Evolutionary conservation across 1,284 basidiomycete species (phyloP).

Genomic region (Apiotrichum siamense): DNA sequence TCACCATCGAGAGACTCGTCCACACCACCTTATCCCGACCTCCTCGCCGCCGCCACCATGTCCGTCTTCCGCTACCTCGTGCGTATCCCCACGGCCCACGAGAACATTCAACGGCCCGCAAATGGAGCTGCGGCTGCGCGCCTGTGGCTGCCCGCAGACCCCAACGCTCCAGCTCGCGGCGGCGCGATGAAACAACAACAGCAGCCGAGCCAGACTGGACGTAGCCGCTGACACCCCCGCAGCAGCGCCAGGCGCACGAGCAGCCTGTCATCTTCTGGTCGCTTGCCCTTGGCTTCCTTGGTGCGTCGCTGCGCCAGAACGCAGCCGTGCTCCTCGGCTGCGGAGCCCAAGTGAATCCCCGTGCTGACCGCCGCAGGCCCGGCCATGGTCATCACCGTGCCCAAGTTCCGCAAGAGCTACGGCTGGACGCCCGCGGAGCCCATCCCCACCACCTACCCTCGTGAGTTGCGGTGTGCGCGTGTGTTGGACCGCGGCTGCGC

Average conservation of each 20-base stretch:
- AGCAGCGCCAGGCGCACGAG: conserved; percentile 83
- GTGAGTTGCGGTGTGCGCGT: conserved; percentile 52
- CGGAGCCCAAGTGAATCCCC: too few species aligned
- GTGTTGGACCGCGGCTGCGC: too few species aligned
- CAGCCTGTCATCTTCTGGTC: conserved; percentile 89
- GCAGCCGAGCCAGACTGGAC: too few species aligned
- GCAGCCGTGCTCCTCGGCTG: not conserved
- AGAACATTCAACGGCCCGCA: too few species aligned
- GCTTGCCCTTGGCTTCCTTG: conserved; percentile 59
- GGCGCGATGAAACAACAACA: not conserved
- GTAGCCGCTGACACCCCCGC: conserved; percentile 7
- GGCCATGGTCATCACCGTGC: conserved; percentile 65
- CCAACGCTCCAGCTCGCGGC: too few species aligned
- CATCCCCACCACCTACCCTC: conserved; percentile 76
- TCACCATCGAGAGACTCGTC: not conserved
- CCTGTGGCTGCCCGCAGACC: too few species aligned
- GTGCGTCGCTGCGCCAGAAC: conserved; percentile 30
- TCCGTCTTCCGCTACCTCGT: conserved; percentile 29
- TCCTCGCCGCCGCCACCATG: conserved; percentile 18
- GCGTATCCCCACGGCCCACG: too few species aligned
- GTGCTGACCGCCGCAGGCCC: conserved; percentile 56
- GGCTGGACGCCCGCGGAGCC: conserved; percentile 70
- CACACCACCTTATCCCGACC: not conserved
- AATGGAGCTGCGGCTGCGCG: too few species aligned
- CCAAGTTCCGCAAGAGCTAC: conserved; percentile 65